Base-by-base conservation (phyloP, 768 basidiomycete genomes). In the Kondoa subrosea region DNA sequence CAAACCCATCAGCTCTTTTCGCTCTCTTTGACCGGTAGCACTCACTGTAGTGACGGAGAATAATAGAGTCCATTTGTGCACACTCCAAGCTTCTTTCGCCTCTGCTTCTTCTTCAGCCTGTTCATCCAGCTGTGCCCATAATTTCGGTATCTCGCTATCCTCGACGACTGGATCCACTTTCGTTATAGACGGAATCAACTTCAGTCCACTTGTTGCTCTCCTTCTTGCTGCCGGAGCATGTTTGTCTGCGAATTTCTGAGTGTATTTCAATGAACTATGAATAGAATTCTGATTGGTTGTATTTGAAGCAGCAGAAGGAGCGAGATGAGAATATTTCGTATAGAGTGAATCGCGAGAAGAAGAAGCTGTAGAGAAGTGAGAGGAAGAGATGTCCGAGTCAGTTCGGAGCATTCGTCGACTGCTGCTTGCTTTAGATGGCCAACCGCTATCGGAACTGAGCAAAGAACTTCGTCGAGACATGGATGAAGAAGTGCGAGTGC, bases 51-150 rank as follows among this genome's bases (percentile, higher is more conserved):
- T 75, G 2, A 84, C 79, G 2, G 85, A 85, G 17, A 83, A 60
- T 21, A 86, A 73, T 56, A 87, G 75, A 30, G 78, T 80, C 83
- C 83, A 85, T 76, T 86, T 87, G 73, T 81, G 81, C n/a, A 68
- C 66, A 17, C 83, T 83, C 86, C 86, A 87, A n/a, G 76, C 72
- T 34, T 78, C 80, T 16, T 79, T 72, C 34, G 75, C 72, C 62
- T 79, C 78, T 57, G 61, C 29, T 25, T 27, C 61, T 3, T 63
- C 67, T n/a, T 56, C 61, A 15, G 16, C 63, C 25, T 50, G 40
- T 50, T 50, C 40, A 50, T 50, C 40, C 21, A 50, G 21, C 21
- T 50, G 40, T 21, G 40, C 40, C 40, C 40, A 50, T 21, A 50
- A 50, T 21, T 50, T 50, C 21, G 40, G 40, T 50, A 50, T 50